Evolutionary conservation across 176 grass and related monocot genomes (phyloP), one percentile per base, ranked within the genome.

Genomic region (Oryza meyeriana): DNA sequence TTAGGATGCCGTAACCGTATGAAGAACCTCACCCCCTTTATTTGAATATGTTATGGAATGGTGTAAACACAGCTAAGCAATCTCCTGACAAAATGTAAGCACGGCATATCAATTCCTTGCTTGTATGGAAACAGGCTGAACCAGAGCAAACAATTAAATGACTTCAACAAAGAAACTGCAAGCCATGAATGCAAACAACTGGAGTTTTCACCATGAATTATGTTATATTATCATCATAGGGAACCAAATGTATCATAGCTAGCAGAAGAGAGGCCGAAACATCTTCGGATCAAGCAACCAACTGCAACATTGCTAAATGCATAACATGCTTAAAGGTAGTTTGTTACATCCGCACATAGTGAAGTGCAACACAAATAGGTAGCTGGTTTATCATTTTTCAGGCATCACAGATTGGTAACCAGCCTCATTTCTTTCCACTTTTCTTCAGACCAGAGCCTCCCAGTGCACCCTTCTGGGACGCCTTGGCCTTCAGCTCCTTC

Each of bases 401-500:
- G 35, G 34, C 17, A 66, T 27, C 36, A 42, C 18, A 55, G 28
- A 58, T 42, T 18, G 57, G 41, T 35, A 41, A n/a, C 27, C 47
- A 61, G 38, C 3, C 72, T 89, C 85, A 98, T 93, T 98, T 98
- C 87, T 94, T 98, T 32, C 90, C 95, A 61, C 92, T 98, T 74
- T 98, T 98, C 92, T 98, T 98, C 10, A 98, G 90, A 66, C 95
- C 95, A 14, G 95, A 71, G 34, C 95, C 95, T 52, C 95, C 95
- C 32, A 98, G 87, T 2, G 75, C 70, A 69, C 92, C 95, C 86
- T 98, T 98, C 79, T 95, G 92, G 9, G 72, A 17, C 52, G 95
- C 95, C 84, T 98, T 98, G 22, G 90, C 63, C 71, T 85, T 94
- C 61, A 98, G 75, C 27, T 95, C 95, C 86, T 95, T 98, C 33